phyloP scores from a whole-genome alignment of 768 basidiomycete genomes.

The Postia placenta region DNA sequence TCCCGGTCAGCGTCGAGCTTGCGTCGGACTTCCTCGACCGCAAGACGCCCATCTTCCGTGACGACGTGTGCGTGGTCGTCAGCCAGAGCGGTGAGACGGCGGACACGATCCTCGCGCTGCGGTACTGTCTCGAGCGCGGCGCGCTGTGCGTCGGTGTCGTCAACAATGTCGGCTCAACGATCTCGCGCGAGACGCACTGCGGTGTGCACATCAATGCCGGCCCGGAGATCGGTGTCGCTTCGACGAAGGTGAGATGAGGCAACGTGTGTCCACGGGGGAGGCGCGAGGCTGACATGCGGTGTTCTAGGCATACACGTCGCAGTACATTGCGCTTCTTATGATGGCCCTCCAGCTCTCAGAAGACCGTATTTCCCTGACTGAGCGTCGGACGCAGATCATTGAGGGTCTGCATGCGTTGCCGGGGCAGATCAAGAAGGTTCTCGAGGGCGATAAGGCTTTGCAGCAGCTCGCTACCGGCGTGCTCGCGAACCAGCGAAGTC shows the following conservation, averaged over 20 bases:
- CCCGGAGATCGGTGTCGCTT: constrained; percentile 98
- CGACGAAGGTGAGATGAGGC: constrained; percentile 69
- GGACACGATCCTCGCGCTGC: constrained; percentile 92
- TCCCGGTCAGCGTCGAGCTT: constrained; percentile 93
- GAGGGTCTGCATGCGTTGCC: constrained; percentile 89
- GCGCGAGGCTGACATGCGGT: neutral
- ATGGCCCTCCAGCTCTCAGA: constrained; percentile 98
- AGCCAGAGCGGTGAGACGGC: constrained; percentile 99
- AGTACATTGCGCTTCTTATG: constrained; percentile 97
- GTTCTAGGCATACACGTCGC: constrained; percentile 88
- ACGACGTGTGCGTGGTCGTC: constrained; percentile 94
- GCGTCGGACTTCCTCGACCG: constrained; percentile 98
- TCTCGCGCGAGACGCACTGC: constrained; percentile 97
- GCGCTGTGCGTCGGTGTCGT: constrained; percentile 96
- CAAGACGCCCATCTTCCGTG: constrained; percentile 98
- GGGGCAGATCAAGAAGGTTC: constrained; percentile 79
- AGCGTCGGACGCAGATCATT: constrained; percentile 90
- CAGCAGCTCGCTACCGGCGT: constrained; percentile 82
- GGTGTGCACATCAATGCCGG: constrained; percentile 99
- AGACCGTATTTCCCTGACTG: constrained; percentile 89
- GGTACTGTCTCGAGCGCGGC: constrained; percentile 95
- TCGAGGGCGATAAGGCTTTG: constrained; percentile 69
- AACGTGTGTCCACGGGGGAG: neutral
- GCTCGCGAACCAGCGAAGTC: constrained; percentile 70
- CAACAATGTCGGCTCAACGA: constrained; percentile 96